Evolutionary conservation across 2,329 filamentous ascomycete genomes (phyloP).

Genomic region (Colletotrichum musae): DNA sequence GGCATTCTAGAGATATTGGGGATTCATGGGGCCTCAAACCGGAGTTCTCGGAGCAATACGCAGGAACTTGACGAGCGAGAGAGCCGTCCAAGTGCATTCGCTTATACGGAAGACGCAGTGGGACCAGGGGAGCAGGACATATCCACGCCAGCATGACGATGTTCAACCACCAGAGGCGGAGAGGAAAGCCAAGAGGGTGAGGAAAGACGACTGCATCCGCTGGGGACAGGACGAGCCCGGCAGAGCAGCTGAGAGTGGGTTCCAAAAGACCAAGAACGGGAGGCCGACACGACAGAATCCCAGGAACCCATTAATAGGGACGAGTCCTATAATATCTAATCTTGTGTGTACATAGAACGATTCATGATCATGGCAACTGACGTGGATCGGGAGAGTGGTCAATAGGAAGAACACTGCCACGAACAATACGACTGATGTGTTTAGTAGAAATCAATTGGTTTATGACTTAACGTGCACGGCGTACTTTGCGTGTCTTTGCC

Average conservation of each 20-base stretch:
- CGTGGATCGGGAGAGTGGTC: slow-evolving; percentile 39
- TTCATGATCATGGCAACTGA: slow-evolving; percentile 41
- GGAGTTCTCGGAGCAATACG: slow-evolving; percentile 64
- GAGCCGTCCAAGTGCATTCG: slow-evolving; percentile 55
- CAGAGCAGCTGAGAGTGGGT: slow-evolving; percentile 34
- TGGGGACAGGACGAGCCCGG: slow-evolving; percentile 37
- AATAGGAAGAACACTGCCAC: slow-evolving; percentile 40
- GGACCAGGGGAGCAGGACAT: slow-evolving; percentile 37
- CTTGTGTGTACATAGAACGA: slow-evolving; percentile 47
- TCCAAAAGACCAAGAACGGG: slow-evolving; percentile 30
- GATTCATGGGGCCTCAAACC: slow-evolving; percentile 54
- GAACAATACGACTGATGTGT: slow-evolving; percentile 38
- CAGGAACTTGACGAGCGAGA: slow-evolving; percentile 48
- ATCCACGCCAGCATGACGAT: slow-evolving; percentile 37
- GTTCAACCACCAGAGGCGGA: slow-evolving; percentile 34
- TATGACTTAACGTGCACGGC: not conserved
- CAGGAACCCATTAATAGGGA: slow-evolving; percentile 40
- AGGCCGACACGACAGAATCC: slow-evolving; percentile 35
- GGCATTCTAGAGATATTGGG: slow-evolving; percentile 62
- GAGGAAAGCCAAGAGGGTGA: slow-evolving; percentile 41
- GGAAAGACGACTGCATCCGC: slow-evolving; percentile 39
- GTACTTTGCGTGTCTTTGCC: too few species aligned
- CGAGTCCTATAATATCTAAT: slow-evolving; percentile 49
- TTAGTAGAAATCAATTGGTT: slow-evolving; percentile 13
- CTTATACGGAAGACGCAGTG: slow-evolving; percentile 54